Evolutionary conservation across 768 basidiomycete species (phyloP).

Genomic region (Agaricus subrufescens): DNA sequence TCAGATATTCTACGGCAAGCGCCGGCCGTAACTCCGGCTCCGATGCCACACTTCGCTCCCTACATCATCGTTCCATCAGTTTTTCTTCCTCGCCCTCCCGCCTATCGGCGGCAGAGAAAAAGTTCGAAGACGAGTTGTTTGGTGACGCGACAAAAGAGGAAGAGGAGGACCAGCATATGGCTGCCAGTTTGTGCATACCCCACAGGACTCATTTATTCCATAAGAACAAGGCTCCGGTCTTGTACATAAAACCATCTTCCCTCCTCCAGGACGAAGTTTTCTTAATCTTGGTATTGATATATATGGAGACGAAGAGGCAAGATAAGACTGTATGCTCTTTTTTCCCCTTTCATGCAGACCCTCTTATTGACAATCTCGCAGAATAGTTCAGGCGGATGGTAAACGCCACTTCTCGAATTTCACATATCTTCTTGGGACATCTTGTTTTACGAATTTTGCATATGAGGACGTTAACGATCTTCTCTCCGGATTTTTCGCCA

Average conservation of each 20-base stretch:
- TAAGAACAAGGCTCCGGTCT: constrained; percentile 32
- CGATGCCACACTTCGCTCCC: background rate
- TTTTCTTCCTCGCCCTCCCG: background rate
- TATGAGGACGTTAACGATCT: background rate
- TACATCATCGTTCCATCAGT: background rate
- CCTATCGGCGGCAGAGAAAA: background rate
- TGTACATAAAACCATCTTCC: constrained; percentile 36
- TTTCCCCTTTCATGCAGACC: constrained; percentile 3
- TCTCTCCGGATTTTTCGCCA: too few relatives aligned
- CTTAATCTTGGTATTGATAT: constrained; percentile 33
- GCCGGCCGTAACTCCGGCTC: background rate
- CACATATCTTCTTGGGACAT: background rate
- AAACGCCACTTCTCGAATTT: background rate
- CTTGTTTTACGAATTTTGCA: background rate
- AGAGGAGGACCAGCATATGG: constrained; percentile 21
- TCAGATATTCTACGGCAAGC: background rate
- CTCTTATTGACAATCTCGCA: background rate
- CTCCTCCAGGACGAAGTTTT: constrained; percentile 38
- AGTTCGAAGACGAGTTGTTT: background rate
- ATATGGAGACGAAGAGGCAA: constrained; percentile 34
- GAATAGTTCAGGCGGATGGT: constrained; percentile 10
- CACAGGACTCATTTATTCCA: constrained; percentile 46
- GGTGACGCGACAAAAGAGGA: constrained; percentile 2
- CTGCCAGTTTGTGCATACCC: constrained; percentile 37
- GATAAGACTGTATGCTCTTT: constrained; percentile 28